A percentile compares a stretch with the other conserved stretches of the same genome.
Evolutionary conservation across 202 grass and related monocot species (phyloP).

Genomic region (Zizania palustris): DNA sequence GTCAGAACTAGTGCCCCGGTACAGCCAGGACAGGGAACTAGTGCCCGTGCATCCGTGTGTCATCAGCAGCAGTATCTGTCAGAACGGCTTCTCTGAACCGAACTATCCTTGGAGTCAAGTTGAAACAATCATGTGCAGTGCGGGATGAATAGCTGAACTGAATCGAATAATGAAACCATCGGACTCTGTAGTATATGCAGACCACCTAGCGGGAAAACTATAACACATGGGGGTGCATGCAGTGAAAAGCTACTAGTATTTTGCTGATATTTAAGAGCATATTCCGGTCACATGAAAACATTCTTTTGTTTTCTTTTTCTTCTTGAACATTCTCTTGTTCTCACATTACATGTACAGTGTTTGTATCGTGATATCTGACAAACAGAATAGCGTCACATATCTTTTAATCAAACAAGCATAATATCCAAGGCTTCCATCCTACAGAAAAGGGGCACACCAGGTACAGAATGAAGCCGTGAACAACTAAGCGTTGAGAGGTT

Average conservation of each 20-base stretch:
- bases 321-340: background rate
- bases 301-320: background rate
- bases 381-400: background rate
- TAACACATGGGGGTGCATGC: background rate
- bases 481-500: background rate
- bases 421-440: background rate
- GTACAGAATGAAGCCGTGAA: background rate
- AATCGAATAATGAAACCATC: background rate
- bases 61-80: background rate
- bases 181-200: background rate
- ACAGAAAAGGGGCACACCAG: background rate
- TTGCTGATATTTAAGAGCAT: background rate
- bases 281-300: background rate
- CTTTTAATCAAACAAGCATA: background rate
- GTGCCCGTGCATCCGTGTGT: background rate
- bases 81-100: background rate
- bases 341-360: background rate
- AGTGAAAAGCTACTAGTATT: background rate
- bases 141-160: background rate
- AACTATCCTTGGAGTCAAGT: background rate
- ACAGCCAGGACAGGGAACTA: constrained; percentile 8
- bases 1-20: background rate
- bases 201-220: background rate
- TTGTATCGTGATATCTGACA: background rate
- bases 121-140: background rate